Percentiles rank a stretch among this genome's conserved stretches.
phyloP scores from a whole-genome alignment of 2,329 filamentous ascomycete genomes.

The Pyrenophora seminiperda region DNA sequence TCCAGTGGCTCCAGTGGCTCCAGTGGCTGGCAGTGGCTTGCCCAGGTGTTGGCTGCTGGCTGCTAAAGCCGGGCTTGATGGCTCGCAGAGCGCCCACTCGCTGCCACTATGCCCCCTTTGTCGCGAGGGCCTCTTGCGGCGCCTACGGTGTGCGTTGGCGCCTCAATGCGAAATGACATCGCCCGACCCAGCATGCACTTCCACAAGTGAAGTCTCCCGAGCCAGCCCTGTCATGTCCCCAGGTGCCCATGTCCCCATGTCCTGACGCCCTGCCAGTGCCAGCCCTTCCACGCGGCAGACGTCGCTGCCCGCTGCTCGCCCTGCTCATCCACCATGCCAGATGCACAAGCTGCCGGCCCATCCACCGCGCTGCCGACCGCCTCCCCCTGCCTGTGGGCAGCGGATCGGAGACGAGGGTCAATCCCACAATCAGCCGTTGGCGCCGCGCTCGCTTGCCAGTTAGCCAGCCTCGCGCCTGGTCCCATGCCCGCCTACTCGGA shows the following conservation, averaged over 20 bases:
- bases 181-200: too few species aligned
- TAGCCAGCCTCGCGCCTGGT: slow-evolving; percentile 26
- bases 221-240: too few species aligned
- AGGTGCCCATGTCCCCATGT: slow-evolving; percentile 25
- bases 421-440: slow-evolving; percentile 43
- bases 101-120: slow-evolving; percentile 26
- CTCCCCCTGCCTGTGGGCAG: slow-evolving; percentile 36
- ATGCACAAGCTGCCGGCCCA: background rate
- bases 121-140: slow-evolving; percentile 23
- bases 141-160: slow-evolving; percentile 39
- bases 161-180: slow-evolving; percentile 39
- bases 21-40: slow-evolving; percentile 1
- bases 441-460: slow-evolving; percentile 39
- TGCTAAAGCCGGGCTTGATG: too few species aligned
- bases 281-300: slow-evolving; percentile 27
- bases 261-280: slow-evolving; percentile 20
- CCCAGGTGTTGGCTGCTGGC: too few species aligned
- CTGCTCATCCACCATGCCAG: background rate
- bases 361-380: slow-evolving; percentile 26
- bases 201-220: too few species aligned
- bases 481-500: slow-evolving; percentile 34
- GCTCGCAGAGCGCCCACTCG: slow-evolving; percentile 14
- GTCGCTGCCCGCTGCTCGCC: slow-evolving; percentile 24
- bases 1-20: too few species aligned
- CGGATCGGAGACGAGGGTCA: slow-evolving; percentile 34